These are phyloP conservation scores for Aspergillus carlsbadensis DNA, from an alignment of 495 filamentous ascomycete genomes.

Conservation along the genomic window DNA sequence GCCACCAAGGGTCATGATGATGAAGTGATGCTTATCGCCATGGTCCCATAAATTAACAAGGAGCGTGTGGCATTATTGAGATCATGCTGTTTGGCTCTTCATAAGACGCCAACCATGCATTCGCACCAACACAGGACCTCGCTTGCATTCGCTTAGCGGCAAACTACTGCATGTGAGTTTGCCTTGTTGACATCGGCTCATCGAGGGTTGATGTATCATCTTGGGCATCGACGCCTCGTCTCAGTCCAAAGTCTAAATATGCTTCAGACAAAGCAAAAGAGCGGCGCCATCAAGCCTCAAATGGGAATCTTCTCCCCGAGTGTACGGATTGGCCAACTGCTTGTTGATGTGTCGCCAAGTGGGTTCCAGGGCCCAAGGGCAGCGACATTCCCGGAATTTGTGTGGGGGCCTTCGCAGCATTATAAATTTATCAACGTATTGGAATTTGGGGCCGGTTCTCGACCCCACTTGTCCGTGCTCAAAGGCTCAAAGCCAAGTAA, in stretches of 20 bases:
- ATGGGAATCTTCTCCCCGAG: not conserved
- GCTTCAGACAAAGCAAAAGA: not conserved
- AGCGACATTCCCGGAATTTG: not conserved
- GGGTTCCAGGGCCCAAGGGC: not conserved
- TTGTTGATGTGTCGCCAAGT: not conserved
- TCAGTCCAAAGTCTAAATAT: not conserved
- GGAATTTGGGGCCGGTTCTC: not conserved
- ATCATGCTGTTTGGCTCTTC: not conserved
- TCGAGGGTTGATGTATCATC: constrained; percentile 23
- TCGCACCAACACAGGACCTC: constrained; percentile 16
- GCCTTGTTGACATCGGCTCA: constrained; percentile 14
- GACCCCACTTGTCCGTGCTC: not conserved
- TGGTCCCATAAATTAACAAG: not conserved
- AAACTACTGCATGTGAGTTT: constrained; percentile 26
- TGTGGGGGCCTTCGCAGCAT: not conserved
- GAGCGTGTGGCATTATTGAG: constrained; percentile 11
- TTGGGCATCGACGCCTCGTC: constrained; percentile 1
- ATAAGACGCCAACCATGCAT: constrained; percentile 17
- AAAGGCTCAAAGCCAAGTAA: no score
- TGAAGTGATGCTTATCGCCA: not conserved
- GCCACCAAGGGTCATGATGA: not conserved
- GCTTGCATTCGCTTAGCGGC: constrained; percentile 9
- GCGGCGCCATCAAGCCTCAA: not conserved
- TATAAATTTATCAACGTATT: not conserved
- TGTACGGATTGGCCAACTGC: not conserved